Percentiles rank a stretch among this genome's conserved stretches.
Evolutionary conservation across 2,329 filamentous ascomycete species (phyloP).

Genomic region (Macrophomina phaseolina): DNA sequence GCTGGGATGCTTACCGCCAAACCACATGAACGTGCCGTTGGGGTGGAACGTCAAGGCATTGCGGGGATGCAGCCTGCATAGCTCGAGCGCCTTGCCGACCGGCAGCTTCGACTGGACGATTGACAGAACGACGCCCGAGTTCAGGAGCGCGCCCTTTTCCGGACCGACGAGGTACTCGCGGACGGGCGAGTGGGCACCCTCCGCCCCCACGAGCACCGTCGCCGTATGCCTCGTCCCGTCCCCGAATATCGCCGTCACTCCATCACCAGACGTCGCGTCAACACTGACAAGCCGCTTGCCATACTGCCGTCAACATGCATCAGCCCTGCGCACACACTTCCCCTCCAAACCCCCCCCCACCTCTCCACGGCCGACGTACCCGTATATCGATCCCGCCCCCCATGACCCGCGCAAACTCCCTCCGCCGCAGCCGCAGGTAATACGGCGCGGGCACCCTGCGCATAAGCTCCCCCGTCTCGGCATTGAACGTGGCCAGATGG

Average conservation of each 20-base stretch:
- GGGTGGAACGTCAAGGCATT: slow-evolving; percentile 53
- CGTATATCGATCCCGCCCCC: slow-evolving; percentile 38
- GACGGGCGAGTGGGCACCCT: slow-evolving; percentile 35
- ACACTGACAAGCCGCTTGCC: slow-evolving; percentile 47
- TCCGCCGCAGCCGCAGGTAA: slow-evolving; percentile 42
- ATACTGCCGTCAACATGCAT: slow-evolving; percentile 32
- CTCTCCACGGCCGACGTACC: not conserved
- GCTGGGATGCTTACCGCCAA: slow-evolving; percentile 10
- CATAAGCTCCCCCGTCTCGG: slow-evolving; percentile 43
- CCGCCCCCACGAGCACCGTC: slow-evolving; percentile 44
- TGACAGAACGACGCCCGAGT: slow-evolving; percentile 52
- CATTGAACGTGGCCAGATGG: slow-evolving; percentile 33
- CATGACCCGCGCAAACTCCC: slow-evolving; percentile 42
- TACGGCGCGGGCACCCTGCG: slow-evolving; percentile 36
- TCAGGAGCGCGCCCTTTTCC: slow-evolving; percentile 39
- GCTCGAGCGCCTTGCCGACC: slow-evolving; percentile 49
- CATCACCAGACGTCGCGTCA: slow-evolving; percentile 38
- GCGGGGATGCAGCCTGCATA: slow-evolving; percentile 54
- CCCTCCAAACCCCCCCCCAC: too few relatives aligned
- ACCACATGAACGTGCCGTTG: slow-evolving; percentile 44
- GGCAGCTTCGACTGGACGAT: slow-evolving; percentile 53
- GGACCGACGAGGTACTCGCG: slow-evolving; percentile 35
- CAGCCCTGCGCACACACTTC: too few relatives aligned
- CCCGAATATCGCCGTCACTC: slow-evolving; percentile 43
- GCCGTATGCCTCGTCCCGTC: slow-evolving; percentile 41